Conservation (phyloP, 75 land plant genomes). For the Selaginella tamariscina region DNA sequence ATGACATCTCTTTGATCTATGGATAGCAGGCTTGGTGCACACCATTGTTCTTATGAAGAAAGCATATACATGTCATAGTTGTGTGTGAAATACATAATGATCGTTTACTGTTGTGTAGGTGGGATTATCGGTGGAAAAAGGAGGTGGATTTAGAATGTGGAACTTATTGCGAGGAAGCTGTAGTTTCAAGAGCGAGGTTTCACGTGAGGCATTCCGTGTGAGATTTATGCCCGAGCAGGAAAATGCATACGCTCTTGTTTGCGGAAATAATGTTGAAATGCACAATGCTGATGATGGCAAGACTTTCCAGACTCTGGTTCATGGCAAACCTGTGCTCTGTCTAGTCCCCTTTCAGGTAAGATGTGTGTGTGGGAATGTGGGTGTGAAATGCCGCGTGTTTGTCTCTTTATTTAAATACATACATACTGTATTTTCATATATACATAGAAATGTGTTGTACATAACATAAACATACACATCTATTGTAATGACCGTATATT, state of each 20-base stretch:
- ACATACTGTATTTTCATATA: not conserved
- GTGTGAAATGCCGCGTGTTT: not conserved
- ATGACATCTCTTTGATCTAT: no score
- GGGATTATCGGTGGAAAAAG: constrained; percentile 53
- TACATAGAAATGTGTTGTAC: no score
- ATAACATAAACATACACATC: no score
- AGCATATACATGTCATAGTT: no score
- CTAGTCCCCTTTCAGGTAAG: constrained; percentile 42
- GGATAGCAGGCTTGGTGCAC: no score
- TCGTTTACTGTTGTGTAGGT: no score
- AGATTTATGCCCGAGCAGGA: constrained; percentile 36
- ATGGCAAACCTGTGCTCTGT: constrained; percentile 53
- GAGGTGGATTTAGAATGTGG: constrained; percentile 51
- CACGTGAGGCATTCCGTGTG: constrained; percentile 46
- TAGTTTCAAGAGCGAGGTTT: constrained; percentile 55
- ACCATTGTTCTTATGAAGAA: no score
- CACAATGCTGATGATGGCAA: constrained; percentile 70
- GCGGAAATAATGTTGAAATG: constrained; percentile 39
- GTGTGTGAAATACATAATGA: no score
- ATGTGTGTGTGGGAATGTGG: not conserved
- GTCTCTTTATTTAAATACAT: not conserved
- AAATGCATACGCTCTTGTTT: constrained; percentile 51
- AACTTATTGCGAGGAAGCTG: constrained; percentile 67
- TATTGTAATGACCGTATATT: not conserved
- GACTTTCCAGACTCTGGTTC: constrained; percentile 35